These are phyloP conservation scores for Colletotrichum higginsianum DNA, from an alignment of 2,329 filamentous ascomycete genomes.

Conservation along the genomic window DNA sequence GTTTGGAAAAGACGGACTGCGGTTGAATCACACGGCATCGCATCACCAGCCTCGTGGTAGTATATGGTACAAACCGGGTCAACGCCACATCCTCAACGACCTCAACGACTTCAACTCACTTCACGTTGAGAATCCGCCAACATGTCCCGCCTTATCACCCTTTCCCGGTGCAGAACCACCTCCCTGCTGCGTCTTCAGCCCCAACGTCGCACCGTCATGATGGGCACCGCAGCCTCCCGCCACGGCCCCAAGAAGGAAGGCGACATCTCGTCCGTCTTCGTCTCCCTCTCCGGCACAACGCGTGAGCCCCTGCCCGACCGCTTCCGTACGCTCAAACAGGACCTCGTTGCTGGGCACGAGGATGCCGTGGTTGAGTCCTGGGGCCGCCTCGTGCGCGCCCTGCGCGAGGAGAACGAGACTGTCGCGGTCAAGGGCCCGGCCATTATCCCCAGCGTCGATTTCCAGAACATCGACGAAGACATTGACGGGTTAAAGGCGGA, in stretches of 20 bases:
- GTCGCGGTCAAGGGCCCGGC: constrained; percentile 61
- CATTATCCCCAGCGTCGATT: constrained; percentile 69
- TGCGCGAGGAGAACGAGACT: constrained; percentile 63
- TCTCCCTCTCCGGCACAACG: constrained; percentile 67
- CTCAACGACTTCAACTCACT: neutral
- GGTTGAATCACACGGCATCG: neutral
- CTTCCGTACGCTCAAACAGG: constrained; percentile 70
- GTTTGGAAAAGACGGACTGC: too few relatives aligned
- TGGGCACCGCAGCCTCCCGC: constrained; percentile 10
- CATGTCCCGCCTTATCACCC: constrained; percentile 13
- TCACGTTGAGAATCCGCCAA: neutral
- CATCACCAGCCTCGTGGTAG: neutral
- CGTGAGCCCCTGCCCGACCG: constrained; percentile 65
- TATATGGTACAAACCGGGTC: neutral
- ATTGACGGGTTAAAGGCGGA: constrained; percentile 58
- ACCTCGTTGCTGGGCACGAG: constrained; percentile 66
- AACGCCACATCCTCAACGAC: too few relatives aligned
- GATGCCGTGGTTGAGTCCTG: constrained; percentile 63
- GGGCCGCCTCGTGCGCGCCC: constrained; percentile 61
- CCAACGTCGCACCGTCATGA: constrained; percentile 33
- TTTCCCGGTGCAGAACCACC: neutral
- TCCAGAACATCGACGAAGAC: constrained; percentile 58
- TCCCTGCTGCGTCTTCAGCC: neutral
- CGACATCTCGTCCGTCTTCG: constrained; percentile 74
- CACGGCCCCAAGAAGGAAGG: constrained; percentile 65